These are phyloP conservation scores for Solanum tarapatanum DNA, from an alignment of 257 asterid genomes.

Conservation along the genomic window DNA sequence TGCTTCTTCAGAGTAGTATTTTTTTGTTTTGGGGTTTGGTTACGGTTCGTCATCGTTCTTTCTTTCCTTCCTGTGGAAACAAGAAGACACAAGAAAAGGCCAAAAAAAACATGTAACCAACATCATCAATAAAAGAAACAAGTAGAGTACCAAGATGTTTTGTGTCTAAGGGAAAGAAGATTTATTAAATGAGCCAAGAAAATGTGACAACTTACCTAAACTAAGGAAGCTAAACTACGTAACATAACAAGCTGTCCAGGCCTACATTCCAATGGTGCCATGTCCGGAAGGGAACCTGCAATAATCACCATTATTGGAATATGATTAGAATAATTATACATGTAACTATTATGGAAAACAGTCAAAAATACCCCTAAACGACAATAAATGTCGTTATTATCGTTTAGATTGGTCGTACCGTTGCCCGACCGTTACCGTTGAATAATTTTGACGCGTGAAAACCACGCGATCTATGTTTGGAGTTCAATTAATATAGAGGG, in stretches of 20 bases:
- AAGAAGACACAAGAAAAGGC: slow-evolving; percentile 5
- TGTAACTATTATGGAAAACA: not conserved
- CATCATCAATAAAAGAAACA: slow-evolving; percentile 13
- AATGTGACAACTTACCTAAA: slow-evolving; percentile 24
- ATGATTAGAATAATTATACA: not conserved
- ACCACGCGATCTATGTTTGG: not conserved
- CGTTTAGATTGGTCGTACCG: not conserved
- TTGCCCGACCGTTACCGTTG: not conserved
- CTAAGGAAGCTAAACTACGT: slow-evolving; percentile 29
- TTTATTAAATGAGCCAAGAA: not conserved
- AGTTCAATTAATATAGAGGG: not conserved
- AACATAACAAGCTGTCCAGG: slow-evolving; percentile 16
- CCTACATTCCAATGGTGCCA: slow-evolving; percentile 64
- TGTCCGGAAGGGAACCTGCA: slow-evolving; percentile 60
- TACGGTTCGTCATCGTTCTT: slow-evolving; percentile 5
- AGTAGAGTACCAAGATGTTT: slow-evolving; percentile 4
- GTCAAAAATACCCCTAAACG: not conserved
- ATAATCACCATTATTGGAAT: not conserved
- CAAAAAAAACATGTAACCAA: slow-evolving; percentile 15
- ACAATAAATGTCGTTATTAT: not conserved
- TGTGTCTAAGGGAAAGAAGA: not conserved
- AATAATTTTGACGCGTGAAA: not conserved
- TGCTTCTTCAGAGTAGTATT: not conserved
- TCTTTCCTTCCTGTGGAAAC: slow-evolving; percentile 21
- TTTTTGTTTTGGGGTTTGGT: not conserved